Percentiles rank a stretch among this genome's conserved stretches.
These are phyloP conservation scores for Penicillium steckii DNA, from an alignment of 495 filamentous ascomycete genomes.

Conservation along the genomic window DNA sequence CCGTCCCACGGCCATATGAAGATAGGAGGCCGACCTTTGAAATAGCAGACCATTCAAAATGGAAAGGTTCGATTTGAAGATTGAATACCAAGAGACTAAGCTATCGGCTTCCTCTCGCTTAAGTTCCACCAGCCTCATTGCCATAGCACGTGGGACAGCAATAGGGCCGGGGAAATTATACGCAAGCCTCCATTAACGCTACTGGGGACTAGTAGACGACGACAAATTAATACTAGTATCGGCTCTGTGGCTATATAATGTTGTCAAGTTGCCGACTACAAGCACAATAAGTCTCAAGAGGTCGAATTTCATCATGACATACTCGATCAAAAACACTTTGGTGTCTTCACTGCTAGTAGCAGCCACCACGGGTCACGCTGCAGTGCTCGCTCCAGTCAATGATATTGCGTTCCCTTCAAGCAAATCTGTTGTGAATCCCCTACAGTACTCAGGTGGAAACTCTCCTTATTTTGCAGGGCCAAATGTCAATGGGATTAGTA, in stretches of 20 bases:
- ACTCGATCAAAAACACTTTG: slow-evolving; percentile 3
- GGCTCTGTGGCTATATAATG: neutral
- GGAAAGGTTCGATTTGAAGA: neutral
- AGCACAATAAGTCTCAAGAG: neutral
- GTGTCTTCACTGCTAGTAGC: slow-evolving; percentile 11
- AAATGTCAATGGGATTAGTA: slow-evolving; percentile 51
- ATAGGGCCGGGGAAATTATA: slow-evolving; percentile 8
- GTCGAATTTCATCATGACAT: neutral
- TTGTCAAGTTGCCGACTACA: neutral
- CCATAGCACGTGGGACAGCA: slow-evolving; percentile 12
- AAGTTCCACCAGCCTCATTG: slow-evolving; percentile 6
- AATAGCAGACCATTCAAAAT: no score
- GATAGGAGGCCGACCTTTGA: no score
- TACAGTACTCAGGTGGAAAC: slow-evolving; percentile 52
- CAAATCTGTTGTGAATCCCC: slow-evolving; percentile 26
- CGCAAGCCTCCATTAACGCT: slow-evolving; percentile 4
- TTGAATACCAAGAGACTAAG: neutral
- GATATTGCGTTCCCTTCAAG: slow-evolving; percentile 39
- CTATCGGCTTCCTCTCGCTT: slow-evolving; percentile 14
- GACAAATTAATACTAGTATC: slow-evolving; percentile 5
- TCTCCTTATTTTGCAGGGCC: slow-evolving; percentile 55
- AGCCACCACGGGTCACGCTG: slow-evolving; percentile 3
- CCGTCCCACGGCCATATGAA: no score
- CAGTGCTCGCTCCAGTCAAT: slow-evolving; percentile 31
- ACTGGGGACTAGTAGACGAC: slow-evolving; percentile 7